Evolutionary conservation across 305 asterid genomes (phyloP), one percentile per base, ranked within the genome.

Genomic region (Solanum aculeatissimum): DNA sequence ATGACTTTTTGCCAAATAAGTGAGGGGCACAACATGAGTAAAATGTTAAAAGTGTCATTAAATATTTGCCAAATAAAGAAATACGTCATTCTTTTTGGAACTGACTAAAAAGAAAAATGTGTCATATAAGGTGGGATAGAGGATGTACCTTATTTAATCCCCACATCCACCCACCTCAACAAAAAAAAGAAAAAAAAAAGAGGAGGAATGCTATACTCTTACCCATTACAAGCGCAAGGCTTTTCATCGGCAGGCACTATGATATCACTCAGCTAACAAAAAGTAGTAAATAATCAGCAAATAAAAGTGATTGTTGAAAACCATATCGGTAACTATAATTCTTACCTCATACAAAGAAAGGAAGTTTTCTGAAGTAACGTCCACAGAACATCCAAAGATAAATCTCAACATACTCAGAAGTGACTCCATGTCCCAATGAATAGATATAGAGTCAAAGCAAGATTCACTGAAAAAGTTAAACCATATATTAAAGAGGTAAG

Each of bases 281-380:
- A 51, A 77, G 6, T 18, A 10, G 47, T 27, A 51, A 27, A 25
- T 27, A 77, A 1, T 65, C 4, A 21, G 15, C 60, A 86, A 16
- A 32, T 65, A 65, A 54, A 42, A 81, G 18, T 57, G 55, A 35
- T 9, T n/a, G 70, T 47, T 4, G 47, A 7, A 13, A 29, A 35
- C 60, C n/a, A 82, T 16, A 27, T 58, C 15, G 23, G 3, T 29
- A 55, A 65, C 12, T 49, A n/a, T 25, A 69, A 35, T 40, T 9
- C 80, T 86, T 88, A 93, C 99, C 98, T 95, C 97, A 84, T 91
- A 84, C 84, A 95, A 85, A 63, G 80, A 86, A 89, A 95, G 75
- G 83, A 91, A 93, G 85, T 90, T 93, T 60, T 89, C 86, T 4
- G 92, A 57, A 12, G 91, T 88, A 85, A 96, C 77, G 58, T 93